Base-by-base conservation (phyloP, 1,139 yeast species). In the Saccharomycopsis hybrid region DNA sequence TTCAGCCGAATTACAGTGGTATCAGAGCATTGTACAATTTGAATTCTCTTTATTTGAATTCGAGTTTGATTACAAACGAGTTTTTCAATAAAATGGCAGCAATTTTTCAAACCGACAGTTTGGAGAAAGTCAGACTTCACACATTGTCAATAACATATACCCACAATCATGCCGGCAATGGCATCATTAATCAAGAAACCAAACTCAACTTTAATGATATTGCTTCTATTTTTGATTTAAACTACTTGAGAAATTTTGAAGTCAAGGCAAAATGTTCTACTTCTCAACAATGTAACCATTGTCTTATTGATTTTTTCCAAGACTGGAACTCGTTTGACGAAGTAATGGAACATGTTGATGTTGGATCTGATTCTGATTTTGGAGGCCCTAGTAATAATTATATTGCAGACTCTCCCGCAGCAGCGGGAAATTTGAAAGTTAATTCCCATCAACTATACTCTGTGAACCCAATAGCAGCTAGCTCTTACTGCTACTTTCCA, bases 241-340 rank as follows among this genome's bases (percentile, higher is more conserved):
- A 53, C 2, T 41, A 47, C 1, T 36, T 36, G 18, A 48, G 53
- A 42, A 51, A 58, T 29, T 54, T 62, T 44, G 65, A 62, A 41
- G 37, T 62, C 38, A 60, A 60, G 43, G 39, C 56, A 8, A 60
- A 56, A 27, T 61, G 64, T 50, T 59, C 58, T 32, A 39, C 24
- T 8, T 11, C 51, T 9, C 50, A 51, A 13, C 27, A 38, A n/a
- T 33, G 47, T 8, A 59, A 62, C 37, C 57, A 59, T 41, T 62
- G 64, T 43, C 47, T 61, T 3, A 24, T 58, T 5, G 56, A 58
- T 8, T 61, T 62, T 45, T 49, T 62, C 49, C 39, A 50, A 11
- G 56, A 60, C 9, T 62, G 65, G 65, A 13, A 43, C 7, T 7
- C 3, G 4, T 51, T 51, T 28, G 37, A 54, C 3, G 51, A 48